phyloP scores from a whole-genome alignment of 2,329 filamentous ascomycete genomes.

The Pseudogymnoascus verrucosus region DNA sequence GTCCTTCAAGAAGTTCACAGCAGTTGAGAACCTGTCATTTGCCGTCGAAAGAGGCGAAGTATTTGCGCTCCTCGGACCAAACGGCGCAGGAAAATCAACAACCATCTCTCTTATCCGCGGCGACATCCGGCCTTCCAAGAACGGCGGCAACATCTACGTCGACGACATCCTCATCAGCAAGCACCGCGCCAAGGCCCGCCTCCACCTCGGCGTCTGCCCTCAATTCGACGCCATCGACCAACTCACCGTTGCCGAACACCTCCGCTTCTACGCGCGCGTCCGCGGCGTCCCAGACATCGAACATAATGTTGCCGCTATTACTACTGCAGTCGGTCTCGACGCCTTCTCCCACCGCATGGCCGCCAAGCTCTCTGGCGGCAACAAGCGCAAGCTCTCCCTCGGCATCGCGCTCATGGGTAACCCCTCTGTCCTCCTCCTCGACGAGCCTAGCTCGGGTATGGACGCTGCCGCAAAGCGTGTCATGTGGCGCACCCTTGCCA shows the following conservation, averaged over 20 bases:
- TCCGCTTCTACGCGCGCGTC: conserved; percentile 79
- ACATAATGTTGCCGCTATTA: conserved; percentile 69
- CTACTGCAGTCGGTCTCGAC: conserved; percentile 71
- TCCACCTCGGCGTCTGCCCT: conserved; percentile 82
- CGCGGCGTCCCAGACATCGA: conserved; percentile 68
- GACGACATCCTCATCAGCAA: conserved; percentile 69
- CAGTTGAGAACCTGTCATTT: conserved; percentile 85
- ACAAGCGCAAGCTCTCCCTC: conserved; percentile 85
- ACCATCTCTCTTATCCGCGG: conserved; percentile 84
- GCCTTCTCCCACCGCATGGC: conserved; percentile 69
- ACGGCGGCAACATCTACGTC: conserved; percentile 72
- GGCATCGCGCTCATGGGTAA: conserved; percentile 92
- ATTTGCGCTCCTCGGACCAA: conserved; percentile 82
- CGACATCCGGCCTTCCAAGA: conserved; percentile 63
- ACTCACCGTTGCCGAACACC: conserved; percentile 82
- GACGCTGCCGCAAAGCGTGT: conserved; percentile 85
- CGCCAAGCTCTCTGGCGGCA: conserved; percentile 74
- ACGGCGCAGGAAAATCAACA: conserved; percentile 85
- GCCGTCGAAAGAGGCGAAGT: conserved; percentile 72
- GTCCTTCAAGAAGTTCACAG: conserved; percentile 64
- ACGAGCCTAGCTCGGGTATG: conserved; percentile 83
- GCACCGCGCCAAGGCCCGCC: conserved; percentile 62
- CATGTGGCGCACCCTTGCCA: conserved; percentile 81
- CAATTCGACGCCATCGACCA: conserved; percentile 82
- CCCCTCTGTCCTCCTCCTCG: conserved; percentile 75